phyloP scores from a whole-genome alignment of 2,329 filamentous ascomycete genomes.

The Calonectria fujianensis region DNA sequence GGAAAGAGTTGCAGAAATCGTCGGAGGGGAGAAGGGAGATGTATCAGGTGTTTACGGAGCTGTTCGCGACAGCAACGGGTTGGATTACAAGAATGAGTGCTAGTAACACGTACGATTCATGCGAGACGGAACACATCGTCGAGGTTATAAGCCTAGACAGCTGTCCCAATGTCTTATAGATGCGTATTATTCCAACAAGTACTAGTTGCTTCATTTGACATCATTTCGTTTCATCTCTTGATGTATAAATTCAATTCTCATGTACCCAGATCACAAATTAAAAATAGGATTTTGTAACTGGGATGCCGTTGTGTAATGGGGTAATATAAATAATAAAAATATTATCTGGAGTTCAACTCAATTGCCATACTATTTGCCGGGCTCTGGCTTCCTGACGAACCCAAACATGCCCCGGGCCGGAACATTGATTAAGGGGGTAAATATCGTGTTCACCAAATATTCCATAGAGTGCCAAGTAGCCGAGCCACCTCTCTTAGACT shows the following conservation, averaged over 20 bases:
- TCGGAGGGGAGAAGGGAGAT: constrained; percentile 3
- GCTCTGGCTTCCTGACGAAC: not conserved
- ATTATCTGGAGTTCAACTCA: not conserved
- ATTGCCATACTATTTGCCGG: not conserved
- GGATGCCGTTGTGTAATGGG: no score
- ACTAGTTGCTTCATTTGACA: no score
- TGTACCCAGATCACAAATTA: no score
- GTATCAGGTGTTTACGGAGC: not conserved
- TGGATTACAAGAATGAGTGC: not conserved
- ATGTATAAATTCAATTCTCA: no score
- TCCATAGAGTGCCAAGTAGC: not conserved
- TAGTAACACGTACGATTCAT: not conserved
- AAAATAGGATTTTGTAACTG: no score
- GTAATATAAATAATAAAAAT: not conserved
- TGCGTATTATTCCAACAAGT: not conserved
- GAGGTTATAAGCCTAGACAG: not conserved
- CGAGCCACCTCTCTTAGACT: not conserved
- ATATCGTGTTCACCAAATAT: not conserved
- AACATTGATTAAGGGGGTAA: not conserved
- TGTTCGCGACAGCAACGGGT: not conserved
- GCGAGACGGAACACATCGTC: no score
- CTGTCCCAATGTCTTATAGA: not conserved
- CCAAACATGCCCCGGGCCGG: not conserved
- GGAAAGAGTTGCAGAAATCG: not conserved
- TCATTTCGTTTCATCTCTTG: no score